These are phyloP conservation scores for Calocybe indica DNA, from an alignment of 768 basidiomycete species.

Conservation along the genomic window DNA sequence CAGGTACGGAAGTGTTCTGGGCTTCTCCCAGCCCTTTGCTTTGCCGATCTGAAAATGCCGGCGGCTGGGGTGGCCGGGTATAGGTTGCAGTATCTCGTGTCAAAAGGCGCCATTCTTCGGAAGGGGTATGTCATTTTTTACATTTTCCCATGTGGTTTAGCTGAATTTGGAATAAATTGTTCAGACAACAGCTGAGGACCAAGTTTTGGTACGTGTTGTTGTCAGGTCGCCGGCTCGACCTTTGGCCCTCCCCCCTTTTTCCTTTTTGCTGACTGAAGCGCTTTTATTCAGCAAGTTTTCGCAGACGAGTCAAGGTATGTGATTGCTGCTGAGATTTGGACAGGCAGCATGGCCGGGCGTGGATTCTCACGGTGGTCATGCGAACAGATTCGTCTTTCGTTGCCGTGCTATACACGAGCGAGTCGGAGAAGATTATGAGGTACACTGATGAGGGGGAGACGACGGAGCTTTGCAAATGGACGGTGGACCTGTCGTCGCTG, in stretches of 20 bases:
- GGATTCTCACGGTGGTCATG: not conserved
- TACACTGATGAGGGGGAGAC: slow-evolving; percentile 85
- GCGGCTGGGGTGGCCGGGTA: slow-evolving; percentile 16
- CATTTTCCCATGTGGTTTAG: slow-evolving; percentile 12
- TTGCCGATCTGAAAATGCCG: slow-evolving; percentile 15
- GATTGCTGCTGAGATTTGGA: not conserved
- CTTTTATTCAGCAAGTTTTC: slow-evolving; percentile 60
- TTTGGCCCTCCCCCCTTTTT: too few relatives aligned
- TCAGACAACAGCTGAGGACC: slow-evolving; percentile 74
- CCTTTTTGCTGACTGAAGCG: not conserved
- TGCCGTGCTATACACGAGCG: slow-evolving; percentile 77
- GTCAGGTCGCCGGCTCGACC: too few relatives aligned
- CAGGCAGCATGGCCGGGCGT: not conserved
- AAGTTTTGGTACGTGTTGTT: slow-evolving; percentile 65
- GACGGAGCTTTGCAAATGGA: slow-evolving; percentile 78
- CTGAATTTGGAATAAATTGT: slow-evolving; percentile 6
- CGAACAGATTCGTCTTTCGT: slow-evolving; percentile 67
- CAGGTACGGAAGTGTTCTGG: slow-evolving; percentile 38
- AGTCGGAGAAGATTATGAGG: slow-evolving; percentile 68
- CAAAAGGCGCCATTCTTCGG: slow-evolving; percentile 79
- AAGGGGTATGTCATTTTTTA: slow-evolving; percentile 56
- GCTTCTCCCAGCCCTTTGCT: slow-evolving; percentile 3
- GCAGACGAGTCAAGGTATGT: slow-evolving; percentile 47
- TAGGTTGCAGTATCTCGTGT: slow-evolving; percentile 83
- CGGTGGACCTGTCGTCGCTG: slow-evolving; percentile 71